Percentiles rank a stretch among this genome's conserved stretches.
These are phyloP conservation scores for Mortierella claussenii DNA, from an alignment of 192 early-diverging fungal genomes.

Conservation along the genomic window DNA sequence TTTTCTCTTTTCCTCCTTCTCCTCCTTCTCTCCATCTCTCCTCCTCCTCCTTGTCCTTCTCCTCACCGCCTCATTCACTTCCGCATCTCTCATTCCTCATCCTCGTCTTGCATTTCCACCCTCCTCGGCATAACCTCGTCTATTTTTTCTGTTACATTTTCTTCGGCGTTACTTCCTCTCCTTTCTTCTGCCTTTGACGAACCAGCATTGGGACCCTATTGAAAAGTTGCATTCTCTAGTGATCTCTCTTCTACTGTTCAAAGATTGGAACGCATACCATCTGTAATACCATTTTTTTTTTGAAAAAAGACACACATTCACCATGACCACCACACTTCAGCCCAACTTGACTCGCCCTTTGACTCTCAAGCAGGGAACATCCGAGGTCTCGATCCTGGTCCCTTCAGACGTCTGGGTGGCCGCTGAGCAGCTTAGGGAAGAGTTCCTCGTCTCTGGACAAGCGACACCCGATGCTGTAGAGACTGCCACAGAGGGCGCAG, in stretches of 20 bases:
- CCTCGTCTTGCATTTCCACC: slow-evolving; percentile 17
- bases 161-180: background rate
- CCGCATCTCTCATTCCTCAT: slow-evolving; percentile 2
- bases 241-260: slow-evolving; percentile 6
- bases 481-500: slow-evolving; percentile 57
- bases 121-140: slow-evolving; percentile 10
- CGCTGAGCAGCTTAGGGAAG: slow-evolving; percentile 87
- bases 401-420: slow-evolving; percentile 88
- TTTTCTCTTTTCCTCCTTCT: slow-evolving; percentile 7
- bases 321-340: slow-evolving; percentile 22
- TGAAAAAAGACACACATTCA: background rate
- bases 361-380: slow-evolving; percentile 78
- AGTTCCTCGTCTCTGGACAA: slow-evolving; percentile 61
- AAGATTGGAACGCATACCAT: slow-evolving; percentile 2
- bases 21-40: background rate
- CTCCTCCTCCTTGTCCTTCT: background rate
- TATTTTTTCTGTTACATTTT: slow-evolving; percentile 16
- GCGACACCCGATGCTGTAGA: slow-evolving; percentile 38
- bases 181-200: slow-evolving; percentile 11
- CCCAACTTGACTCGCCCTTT: slow-evolving; percentile 69
- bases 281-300: slow-evolving; percentile 3
- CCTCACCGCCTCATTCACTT: slow-evolving; percentile 7
- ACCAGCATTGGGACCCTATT: slow-evolving; percentile 9
- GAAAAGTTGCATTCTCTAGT: slow-evolving; percentile 47
- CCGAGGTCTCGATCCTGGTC: slow-evolving; percentile 85